phyloP scores from a whole-genome alignment of 805 yeast species.

The Maudiozyma bulderi region DNA sequence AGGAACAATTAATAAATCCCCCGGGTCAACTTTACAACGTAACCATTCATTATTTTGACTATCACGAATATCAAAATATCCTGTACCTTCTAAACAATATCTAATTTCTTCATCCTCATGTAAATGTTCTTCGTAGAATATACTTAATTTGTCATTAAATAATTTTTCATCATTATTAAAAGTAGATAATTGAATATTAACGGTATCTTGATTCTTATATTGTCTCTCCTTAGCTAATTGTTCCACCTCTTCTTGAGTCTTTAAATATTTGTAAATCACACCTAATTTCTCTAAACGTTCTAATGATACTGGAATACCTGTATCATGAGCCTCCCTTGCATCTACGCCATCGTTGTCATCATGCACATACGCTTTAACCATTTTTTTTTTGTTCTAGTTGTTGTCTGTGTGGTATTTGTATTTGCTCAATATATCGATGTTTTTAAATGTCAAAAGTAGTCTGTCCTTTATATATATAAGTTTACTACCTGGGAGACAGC shows the following conservation, averaged over 20 bases:
- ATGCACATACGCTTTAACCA: constrained; percentile 52
- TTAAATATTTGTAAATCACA: constrained; percentile 51
- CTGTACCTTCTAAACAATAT: constrained; percentile 80
- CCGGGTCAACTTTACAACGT: constrained; percentile 50
- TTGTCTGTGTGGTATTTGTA: neutral
- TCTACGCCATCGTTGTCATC: constrained; percentile 48
- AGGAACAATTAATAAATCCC: constrained; percentile 68
- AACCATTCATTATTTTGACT: constrained; percentile 54
- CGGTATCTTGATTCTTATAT: constrained; percentile 73
- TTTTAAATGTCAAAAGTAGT: too few species aligned
- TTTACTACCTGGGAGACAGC: too few species aligned
- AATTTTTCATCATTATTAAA: constrained; percentile 54
- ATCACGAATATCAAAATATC: constrained; percentile 82
- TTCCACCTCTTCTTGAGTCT: constrained; percentile 46
- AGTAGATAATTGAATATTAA: constrained; percentile 48
- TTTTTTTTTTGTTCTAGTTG: constrained; percentile 2
- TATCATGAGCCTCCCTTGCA: constrained; percentile 62
- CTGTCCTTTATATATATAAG: too few species aligned
- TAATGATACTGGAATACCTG: constrained; percentile 48
- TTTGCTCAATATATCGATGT: too few species aligned
- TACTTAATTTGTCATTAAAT: constrained; percentile 53
- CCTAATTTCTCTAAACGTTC: constrained; percentile 52
- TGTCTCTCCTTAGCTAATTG: constrained; percentile 55
- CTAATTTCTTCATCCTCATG: constrained; percentile 97
- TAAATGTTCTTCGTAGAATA: constrained; percentile 74